phyloP scores from a whole-genome alignment of 1,139 yeast species.

The Maudiozyma humilis region DNA sequence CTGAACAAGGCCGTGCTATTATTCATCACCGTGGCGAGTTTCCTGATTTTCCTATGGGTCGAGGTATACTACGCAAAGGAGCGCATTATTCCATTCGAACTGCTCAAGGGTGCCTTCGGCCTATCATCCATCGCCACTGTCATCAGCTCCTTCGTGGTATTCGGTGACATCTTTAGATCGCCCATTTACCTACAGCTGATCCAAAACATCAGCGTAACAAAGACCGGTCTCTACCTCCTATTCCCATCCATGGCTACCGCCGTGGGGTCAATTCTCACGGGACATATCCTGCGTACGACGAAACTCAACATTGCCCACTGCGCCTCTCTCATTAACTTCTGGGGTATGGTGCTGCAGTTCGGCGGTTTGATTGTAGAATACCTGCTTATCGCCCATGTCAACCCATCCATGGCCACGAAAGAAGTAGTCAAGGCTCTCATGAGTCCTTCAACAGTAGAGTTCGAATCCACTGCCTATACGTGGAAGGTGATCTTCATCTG shows the following conservation, averaged over 20 bases:
- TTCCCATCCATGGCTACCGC: conserved; percentile 44
- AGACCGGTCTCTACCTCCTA: conserved; percentile 44
- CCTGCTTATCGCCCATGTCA: conserved; percentile 14
- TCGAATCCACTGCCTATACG: conserved; percentile 12
- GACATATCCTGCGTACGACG: conserved; percentile 35
- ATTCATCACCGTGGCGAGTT: conserved; percentile 14
- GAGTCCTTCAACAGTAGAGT: conserved; percentile 2
- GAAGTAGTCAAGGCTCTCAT: conserved; percentile 2
- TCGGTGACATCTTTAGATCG: conserved; percentile 40
- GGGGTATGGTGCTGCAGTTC: conserved; percentile 20
- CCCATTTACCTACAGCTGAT: conserved; percentile 49
- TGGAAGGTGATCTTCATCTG: conserved; percentile 26
- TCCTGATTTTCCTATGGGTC: conserved; percentile 20
- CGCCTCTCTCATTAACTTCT: conserved; percentile 21
- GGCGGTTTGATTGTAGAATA: conserved; percentile 18
- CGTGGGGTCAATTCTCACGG: conserved; percentile 54
- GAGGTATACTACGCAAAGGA: conserved; percentile 28
- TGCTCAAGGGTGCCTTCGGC: conserved; percentile 27
- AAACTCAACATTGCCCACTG: conserved; percentile 25
- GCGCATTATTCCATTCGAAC: conserved; percentile 28
- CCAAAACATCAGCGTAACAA: conserved; percentile 42
- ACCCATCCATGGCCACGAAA: conserved; percentile 14
- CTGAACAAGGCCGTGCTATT: conserved; percentile 16
- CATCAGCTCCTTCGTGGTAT: conserved; percentile 26
- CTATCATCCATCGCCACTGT: conserved; percentile 25